Percentiles rank a stretch among this genome's conserved stretches.
These are phyloP conservation scores for Gossypium aridum DNA, from an alignment of 441 rosid genomes.

Conservation along the genomic window DNA sequence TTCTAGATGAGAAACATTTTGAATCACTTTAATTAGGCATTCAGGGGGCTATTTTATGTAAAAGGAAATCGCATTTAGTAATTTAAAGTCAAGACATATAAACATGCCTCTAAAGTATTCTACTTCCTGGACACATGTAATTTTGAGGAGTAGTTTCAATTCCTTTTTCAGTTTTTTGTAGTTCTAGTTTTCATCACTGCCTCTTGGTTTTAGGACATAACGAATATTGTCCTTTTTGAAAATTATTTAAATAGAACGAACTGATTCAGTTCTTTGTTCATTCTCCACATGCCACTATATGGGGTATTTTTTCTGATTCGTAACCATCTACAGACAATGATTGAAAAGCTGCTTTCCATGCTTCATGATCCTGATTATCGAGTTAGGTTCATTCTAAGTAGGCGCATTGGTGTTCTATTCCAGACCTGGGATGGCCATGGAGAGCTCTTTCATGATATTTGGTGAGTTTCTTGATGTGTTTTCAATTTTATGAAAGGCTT, in stretches of 20 bases:
- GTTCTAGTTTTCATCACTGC: not conserved
- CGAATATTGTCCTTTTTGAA: not conserved
- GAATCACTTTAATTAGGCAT: conserved; percentile 5
- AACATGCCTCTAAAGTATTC: not conserved
- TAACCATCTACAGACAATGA: conserved; percentile 58
- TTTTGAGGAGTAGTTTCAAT: conserved; percentile 3
- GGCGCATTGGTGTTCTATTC: conserved; percentile 76
- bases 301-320: conserved; percentile 17
- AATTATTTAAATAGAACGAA: not conserved
- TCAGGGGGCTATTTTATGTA: not conserved
- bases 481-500: not conserved
- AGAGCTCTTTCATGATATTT: conserved; percentile 87
- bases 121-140: not conserved
- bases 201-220: not conserved
- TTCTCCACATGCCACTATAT: not conserved
- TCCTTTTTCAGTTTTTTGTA: not conserved
- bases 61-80: not conserved
- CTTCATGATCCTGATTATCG: conserved; percentile 90
- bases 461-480: conserved; percentile 44
- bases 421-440: conserved; percentile 99
- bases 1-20: not conserved
- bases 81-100: not conserved
- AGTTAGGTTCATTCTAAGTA: conserved; percentile 71
- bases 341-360: conserved; percentile 61
- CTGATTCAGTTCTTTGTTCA: not conserved